Evolutionary conservation across 371 early-diverging fungal genomes (phyloP), one percentile per base, ranked within the genome.

Genomic region (Blyttiomyces sp.): DNA sequence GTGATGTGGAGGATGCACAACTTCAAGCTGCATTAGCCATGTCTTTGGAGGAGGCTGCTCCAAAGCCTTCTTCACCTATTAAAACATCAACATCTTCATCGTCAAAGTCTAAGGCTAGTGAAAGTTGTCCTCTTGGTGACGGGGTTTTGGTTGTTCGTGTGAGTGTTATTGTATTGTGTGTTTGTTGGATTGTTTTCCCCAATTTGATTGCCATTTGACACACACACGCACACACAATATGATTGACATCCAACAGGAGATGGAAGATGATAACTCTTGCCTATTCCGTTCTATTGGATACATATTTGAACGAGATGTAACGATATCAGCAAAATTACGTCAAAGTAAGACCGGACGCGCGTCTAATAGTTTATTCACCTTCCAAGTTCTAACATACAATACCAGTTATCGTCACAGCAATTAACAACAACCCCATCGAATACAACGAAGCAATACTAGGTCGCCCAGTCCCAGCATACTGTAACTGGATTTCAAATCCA

Each of bases 211-310:
- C 43, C 23, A 9, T 21, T 42, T 23, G 23, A n/a, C n/a, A n/a
- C n/a, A n/a, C n/a, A n/a, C n/a, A n/a, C n/a, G n/a, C n/a, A n/a
- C n/a, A n/a, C n/a, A n/a, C n/a, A n/a, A n/a, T n/a, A n/a, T n/a
- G n/a, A n/a, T n/a, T n/a, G n/a, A n/a, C 21, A 36, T 17, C 17
- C 31, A 16, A 3, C 53, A 67, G 61, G 52, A 65, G 54, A 74
- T 83, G 58, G 64, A 72, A 11, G 76, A 85, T 63, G 85, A 86
- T 70, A 82, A 86, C 72, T 75, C 72, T 65, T 86, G 86, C 51
- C 64, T 86, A 39, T 86, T 86, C 60, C 61, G 70, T 30, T 35
- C 74, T 9, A 64, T 81, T 21, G 61, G 51, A 6, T 76, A 76
- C 39, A 54, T 70, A 21, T 39, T 71, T 34, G 60, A 69, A 17